Conservation (phyloP, 768 basidiomycete species). For the Boletus rufocinnamomeus region DNA sequence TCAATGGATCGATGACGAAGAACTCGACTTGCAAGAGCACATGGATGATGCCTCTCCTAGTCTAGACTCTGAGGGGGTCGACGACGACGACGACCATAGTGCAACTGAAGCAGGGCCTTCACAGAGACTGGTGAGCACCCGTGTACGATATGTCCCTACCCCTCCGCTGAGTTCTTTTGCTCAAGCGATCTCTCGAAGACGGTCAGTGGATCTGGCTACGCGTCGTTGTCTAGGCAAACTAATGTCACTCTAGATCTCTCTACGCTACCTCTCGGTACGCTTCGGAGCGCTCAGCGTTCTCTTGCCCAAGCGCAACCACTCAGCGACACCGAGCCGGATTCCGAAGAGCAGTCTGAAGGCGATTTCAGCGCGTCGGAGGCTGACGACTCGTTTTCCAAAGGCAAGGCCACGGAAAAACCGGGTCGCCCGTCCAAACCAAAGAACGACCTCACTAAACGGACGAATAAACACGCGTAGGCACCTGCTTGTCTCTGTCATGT, state of each 20-base stretch:
- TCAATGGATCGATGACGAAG: conserved; percentile 60
- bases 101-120: conserved; percentile 12
- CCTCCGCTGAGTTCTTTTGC: neutral
- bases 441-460: conserved; percentile 56
- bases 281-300: conserved; percentile 63
- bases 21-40: conserved; percentile 30
- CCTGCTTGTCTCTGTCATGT: neutral
- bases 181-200: conserved; percentile 32
- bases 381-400: conserved; percentile 19
- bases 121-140: conserved; percentile 18
- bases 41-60: conserved; percentile 8
- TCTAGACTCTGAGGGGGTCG: conserved; percentile 16
- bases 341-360: conserved; percentile 24
- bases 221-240: conserved; percentile 6
- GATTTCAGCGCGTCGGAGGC: conserved; percentile 14
- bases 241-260: conserved; percentile 49
- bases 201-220: conserved; percentile 15
- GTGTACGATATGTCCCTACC: neutral
- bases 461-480: conserved; percentile 86
- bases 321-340: conserved; percentile 42
- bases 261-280: conserved; percentile 60
- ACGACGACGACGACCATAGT: neutral
- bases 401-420: conserved; percentile 39
- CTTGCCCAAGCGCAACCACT: conserved; percentile 46
- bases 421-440: conserved; percentile 46